phyloP scores from a whole-genome alignment of 805 yeast species.

The Teunomyces panamensis region DNA sequence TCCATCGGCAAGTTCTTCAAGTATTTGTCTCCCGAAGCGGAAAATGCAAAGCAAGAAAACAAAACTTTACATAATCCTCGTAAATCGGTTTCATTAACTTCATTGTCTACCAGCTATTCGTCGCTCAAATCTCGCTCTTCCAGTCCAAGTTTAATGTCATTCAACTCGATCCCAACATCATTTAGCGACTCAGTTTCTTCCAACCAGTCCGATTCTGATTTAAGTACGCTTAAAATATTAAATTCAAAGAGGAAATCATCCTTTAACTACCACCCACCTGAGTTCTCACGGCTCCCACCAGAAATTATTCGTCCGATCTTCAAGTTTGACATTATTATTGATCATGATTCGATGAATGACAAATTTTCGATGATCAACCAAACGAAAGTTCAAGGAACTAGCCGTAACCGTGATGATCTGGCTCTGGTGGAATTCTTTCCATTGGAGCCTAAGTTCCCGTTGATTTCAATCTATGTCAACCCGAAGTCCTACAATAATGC shows the following conservation, averaged over 20 bases:
- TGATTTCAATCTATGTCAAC: conserved; percentile 29
- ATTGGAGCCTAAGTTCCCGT: conserved; percentile 24
- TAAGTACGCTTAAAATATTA: conserved; percentile 6
- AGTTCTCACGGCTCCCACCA: conserved; percentile 41
- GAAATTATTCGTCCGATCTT: conserved; percentile 44
- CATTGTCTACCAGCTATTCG: conserved; percentile 33
- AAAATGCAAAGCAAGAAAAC: background rate
- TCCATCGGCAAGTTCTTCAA: conserved; percentile 37
- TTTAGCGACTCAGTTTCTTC: conserved; percentile 33
- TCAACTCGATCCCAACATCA: conserved; percentile 35
- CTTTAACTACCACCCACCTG: conserved; percentile 16
- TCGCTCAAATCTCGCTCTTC: conserved; percentile 31
- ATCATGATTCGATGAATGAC: conserved; percentile 39
- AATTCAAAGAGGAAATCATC: conserved; percentile 14
- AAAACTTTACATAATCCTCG: background rate
- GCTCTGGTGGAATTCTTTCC: conserved; percentile 15
- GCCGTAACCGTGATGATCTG: background rate
- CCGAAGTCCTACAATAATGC: conserved; percentile 22
- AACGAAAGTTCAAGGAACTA: conserved; percentile 4
- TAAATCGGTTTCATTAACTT: conserved; percentile 34
- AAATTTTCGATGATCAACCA: conserved; percentile 21
- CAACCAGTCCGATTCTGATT: conserved; percentile 31
- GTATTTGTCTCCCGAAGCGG: conserved; percentile 33
- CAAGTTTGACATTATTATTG: conserved; percentile 44
- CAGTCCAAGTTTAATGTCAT: conserved; percentile 38